Base-by-base conservation (phyloP, 2,329 filamentous ascomycete genomes). In the Macrophomina tecta region DNA sequence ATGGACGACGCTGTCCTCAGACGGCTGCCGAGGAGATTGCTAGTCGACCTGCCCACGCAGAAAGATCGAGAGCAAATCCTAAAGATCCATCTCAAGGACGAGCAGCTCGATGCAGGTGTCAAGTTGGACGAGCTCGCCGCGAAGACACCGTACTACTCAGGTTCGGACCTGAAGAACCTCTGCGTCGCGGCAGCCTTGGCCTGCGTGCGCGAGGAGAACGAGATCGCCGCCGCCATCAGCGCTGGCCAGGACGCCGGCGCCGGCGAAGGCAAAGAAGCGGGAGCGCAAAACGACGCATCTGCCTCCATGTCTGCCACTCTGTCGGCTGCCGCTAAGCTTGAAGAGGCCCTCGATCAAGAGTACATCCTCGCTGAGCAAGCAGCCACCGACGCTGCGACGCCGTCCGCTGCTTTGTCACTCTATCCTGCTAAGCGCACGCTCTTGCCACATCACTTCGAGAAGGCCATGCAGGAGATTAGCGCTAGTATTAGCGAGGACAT, bases 401-500 rank as follows among this genome's bases (percentile, higher is more conserved):
- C 36, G 7, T 3, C 4, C 36, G 11, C 36, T 18, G 16, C 68
- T 2, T 23, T 52, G 11, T 64, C 40, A 69, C 69, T 53, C 67
- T 74, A 80, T 66, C 75, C 76, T 63, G 74, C 78, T 63, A 70
- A 78, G 72, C 87, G 93, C 9, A 86, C 85, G 0, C 83, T 99
- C 36, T 83, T 82, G 3, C 79, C 81, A 28, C 78, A 83, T 2
- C 95, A 99, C 79, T 98, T 99, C 74, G 91, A 94, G 16, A 90
- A 88, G 71, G 95, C 93, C 2, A 84, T 97, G 73, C 86, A 88
- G 73, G 94, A 98, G 78, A 97, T 99, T 71, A 92, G 90, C 66
- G 93, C 95, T 0, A 96, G 92, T 73, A 94, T 97, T 71, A 94
- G 89, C 72, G 94, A 97, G 78, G 94, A 99, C 74, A 98, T 97